phyloP scores from a whole-genome alignment of 805 yeast genomes.

The Saccharomycopsis oosterbeekiorum region DNA sequence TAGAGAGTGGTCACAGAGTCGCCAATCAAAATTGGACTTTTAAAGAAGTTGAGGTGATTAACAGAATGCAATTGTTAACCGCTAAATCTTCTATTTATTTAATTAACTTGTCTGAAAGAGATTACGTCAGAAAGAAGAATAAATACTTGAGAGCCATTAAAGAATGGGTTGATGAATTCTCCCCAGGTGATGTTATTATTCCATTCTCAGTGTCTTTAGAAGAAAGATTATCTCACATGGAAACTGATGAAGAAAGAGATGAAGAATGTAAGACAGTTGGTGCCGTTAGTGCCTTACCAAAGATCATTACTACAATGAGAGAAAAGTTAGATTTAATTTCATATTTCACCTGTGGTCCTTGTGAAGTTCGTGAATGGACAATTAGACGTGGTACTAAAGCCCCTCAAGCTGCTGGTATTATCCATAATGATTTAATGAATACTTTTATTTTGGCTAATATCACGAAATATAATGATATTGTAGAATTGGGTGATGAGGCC shows the following conservation, averaged over 20 bases:
- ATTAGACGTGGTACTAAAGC: conserved; percentile 85
- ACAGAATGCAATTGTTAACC: conserved; percentile 76
- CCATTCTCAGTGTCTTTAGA: conserved; percentile 91
- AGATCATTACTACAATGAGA: conserved; percentile 81
- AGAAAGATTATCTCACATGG: conserved; percentile 85
- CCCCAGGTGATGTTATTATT: conserved; percentile 84
- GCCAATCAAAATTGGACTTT: conserved; percentile 81
- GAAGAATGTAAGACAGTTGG: conserved; percentile 69
- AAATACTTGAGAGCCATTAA: conserved; percentile 73
- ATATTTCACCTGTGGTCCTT: conserved; percentile 92
- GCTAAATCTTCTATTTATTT: conserved; percentile 94
- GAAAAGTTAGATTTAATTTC: conserved; percentile 77
- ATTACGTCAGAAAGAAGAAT: conserved; percentile 80
- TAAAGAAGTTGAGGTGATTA: conserved; percentile 86
- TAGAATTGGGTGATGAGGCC: conserved; percentile 71
- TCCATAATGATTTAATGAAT: conserved; percentile 89
- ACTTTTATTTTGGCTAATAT: conserved; percentile 93
- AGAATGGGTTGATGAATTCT: conserved; percentile 81
- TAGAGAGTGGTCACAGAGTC: conserved; percentile 81
- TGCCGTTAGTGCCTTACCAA: conserved; percentile 73
- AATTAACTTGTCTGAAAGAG: conserved; percentile 82
- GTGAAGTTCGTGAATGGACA: conserved; percentile 98
- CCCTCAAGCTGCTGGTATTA: conserved; percentile 98
- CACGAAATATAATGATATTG: conserved; percentile 72
- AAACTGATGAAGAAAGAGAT: conserved; percentile 68